Conservation (phyloP, 768 basidiomycete genomes). For the Kockovaella imperatae region DNA sequence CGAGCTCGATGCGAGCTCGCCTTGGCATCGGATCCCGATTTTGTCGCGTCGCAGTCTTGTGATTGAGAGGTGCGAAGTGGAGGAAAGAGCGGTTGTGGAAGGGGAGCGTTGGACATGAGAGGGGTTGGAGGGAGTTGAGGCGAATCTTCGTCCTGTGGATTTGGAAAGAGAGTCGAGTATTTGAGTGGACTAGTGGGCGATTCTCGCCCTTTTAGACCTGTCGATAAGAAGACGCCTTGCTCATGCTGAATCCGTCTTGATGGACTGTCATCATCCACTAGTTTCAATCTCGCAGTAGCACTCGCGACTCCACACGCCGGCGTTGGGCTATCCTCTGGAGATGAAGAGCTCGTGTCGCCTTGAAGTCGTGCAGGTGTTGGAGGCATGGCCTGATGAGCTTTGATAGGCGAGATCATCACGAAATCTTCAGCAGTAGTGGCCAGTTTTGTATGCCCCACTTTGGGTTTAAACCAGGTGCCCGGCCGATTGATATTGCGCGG, state of each 20-base stretch:
- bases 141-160: slow-evolving; percentile 13
- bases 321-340: slow-evolving; percentile 31
- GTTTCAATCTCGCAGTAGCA: slow-evolving; percentile 25
- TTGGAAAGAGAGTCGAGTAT: slow-evolving; percentile 7
- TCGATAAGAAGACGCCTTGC: slow-evolving; percentile 7
- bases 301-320: slow-evolving; percentile 34
- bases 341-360: slow-evolving; percentile 14
- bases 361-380: slow-evolving; percentile 4
- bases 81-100: slow-evolving; percentile 34
- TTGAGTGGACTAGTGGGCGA: slow-evolving; percentile 25
- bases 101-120: slow-evolving; percentile 10
- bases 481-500: slow-evolving; percentile 1
- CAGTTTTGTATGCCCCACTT: slow-evolving; percentile 2
- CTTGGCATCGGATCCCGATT: slow-evolving; percentile 4
- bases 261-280: slow-evolving; percentile 37
- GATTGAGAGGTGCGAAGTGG: slow-evolving; percentile 23
- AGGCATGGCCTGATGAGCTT: slow-evolving; percentile 8
- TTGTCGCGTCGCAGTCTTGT: slow-evolving; percentile 15
- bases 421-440: slow-evolving; percentile 31
- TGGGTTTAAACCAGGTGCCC: neutral
- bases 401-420: slow-evolving; percentile 38
- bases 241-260: slow-evolving; percentile 23
- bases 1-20: slow-evolving; percentile 27
- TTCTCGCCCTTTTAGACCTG: slow-evolving; percentile 4
- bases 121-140: slow-evolving; percentile 24